Evolutionary conservation across 768 basidiomycete genomes (phyloP).

Genomic region (Neoboletus subvelutipes): DNA sequence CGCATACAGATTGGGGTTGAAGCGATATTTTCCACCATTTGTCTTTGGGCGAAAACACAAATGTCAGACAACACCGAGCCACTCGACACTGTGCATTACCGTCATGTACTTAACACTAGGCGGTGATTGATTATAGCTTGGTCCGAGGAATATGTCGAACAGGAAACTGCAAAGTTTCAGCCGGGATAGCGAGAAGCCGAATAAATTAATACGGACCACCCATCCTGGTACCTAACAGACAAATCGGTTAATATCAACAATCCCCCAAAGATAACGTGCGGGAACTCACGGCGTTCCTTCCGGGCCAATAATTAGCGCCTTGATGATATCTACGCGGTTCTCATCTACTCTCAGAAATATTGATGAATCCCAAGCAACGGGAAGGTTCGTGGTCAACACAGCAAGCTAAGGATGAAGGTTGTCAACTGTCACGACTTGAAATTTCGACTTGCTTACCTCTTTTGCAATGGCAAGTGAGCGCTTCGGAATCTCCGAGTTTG

Average conservation of each 20-base stretch:
- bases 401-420: constrained; percentile 61
- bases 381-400: constrained; percentile 88
- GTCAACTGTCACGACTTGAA: background rate
- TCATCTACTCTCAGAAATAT: constrained; percentile 94
- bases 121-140: constrained; percentile 85
- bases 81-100: constrained; percentile 26
- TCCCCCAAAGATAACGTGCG: background rate
- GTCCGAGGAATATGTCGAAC: constrained; percentile 92
- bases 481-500: constrained; percentile 84
- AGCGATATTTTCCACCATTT: constrained; percentile 83
- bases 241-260: constrained; percentile 4
- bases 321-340: constrained; percentile 87
- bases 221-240: constrained; percentile 73
- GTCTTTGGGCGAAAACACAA: constrained; percentile 46
- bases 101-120: constrained; percentile 73
- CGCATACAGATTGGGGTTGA: constrained; percentile 94
- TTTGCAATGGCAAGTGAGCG: constrained; percentile 93
- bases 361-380: constrained; percentile 93
- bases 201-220: constrained; percentile 57
- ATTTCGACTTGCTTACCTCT: constrained; percentile 52
- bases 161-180: constrained; percentile 46
- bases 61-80: constrained; percentile 12
- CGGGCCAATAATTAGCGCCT: constrained; percentile 88
- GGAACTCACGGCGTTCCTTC: constrained; percentile 85
- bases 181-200: background rate